Conservation (phyloP, 306 rosid species). For the Comarum palustre region DNA sequence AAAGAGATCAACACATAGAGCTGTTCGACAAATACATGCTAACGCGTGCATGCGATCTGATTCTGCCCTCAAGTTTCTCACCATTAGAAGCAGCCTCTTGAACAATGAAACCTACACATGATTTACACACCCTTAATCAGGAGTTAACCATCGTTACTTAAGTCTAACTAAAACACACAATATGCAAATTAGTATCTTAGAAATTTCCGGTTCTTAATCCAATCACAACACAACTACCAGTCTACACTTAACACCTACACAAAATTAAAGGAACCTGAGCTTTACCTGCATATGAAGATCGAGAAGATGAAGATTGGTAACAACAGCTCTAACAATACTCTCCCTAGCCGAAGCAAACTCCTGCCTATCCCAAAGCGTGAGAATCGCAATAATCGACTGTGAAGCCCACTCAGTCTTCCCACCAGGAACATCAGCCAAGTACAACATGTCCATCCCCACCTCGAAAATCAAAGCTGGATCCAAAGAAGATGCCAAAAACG, state of each 20-base stretch:
- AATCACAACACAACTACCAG: background rate
- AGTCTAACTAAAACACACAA: background rate
- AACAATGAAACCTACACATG: conserved; percentile 73
- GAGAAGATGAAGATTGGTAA: conserved; percentile 88
- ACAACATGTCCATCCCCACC: conserved; percentile 90
- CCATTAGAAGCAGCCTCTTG: conserved; percentile 94
- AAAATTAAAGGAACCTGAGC: conserved; percentile 3
- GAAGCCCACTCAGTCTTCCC: conserved; percentile 99
- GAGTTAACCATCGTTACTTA: background rate
- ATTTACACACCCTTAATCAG: background rate
- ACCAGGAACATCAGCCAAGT: conserved; percentile 97
- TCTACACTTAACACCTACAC: background rate
- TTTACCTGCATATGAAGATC: conserved; percentile 97
- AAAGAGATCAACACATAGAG: conserved; percentile 95
- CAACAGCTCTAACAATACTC: conserved; percentile 95
- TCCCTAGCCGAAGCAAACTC: conserved; percentile 94
- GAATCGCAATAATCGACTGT: conserved; percentile 82
- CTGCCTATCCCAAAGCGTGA: conserved; percentile 93
- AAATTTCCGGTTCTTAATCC: background rate
- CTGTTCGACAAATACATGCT: conserved; percentile 97
- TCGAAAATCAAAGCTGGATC: conserved; percentile 93
- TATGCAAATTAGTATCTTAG: background rate
- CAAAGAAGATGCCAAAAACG: conserved; percentile 83
- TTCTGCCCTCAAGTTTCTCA: conserved; percentile 95
- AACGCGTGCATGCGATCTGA: conserved; percentile 98